Evolutionary conservation across 2,329 filamentous ascomycete species (phyloP), one percentile per base, ranked within the genome.

Genomic region (Fusarium circinatum): DNA sequence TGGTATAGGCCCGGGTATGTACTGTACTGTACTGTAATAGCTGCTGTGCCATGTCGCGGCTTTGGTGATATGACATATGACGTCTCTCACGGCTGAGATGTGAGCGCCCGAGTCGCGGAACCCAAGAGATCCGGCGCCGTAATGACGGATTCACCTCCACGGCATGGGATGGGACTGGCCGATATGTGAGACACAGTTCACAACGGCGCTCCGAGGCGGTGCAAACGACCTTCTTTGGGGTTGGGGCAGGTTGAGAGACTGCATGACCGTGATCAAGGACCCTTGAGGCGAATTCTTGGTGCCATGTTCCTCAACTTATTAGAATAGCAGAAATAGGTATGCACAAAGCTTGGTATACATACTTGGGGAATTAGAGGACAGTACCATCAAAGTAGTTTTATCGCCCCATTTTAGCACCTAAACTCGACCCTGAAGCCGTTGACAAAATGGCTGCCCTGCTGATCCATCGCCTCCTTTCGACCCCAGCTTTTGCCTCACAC

Each of bases 61-160:
- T 66, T 56, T 62, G 54, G 51, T 71, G 68, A 73, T 62, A 74
- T 73, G 72, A 73, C 65, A 73, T 62, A 72, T 70, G 75, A 76
- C 65, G 59, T 77, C 44, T 42, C 36, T 61, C 32, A 49, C 47
- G 64, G 61, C 61, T 66, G 63, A 68, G 42, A 55, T 54, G 51
- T 67, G 57, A 74, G 71, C 51, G 56, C 65, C 59, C 69, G 52
- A 64, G 64, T 32, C 30, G 44, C 71, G 67, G 71, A 68, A 62
- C 55, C 22, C 42, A 60, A 22, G 65, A 65, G 65, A 70, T 66
- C 70, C 71, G 71, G 67, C 62, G 55, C 71, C 66, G 66, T 63
- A 51, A 41, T 66, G 57, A 63, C 63, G 70, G 71, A 57, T 67
- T 65, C 39, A 47, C 47, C 36, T 30, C 36, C 51, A 55, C 51